Base-by-base conservation (phyloP, 73 alveolate genomes). In the Paramecium bursaria region DNA sequence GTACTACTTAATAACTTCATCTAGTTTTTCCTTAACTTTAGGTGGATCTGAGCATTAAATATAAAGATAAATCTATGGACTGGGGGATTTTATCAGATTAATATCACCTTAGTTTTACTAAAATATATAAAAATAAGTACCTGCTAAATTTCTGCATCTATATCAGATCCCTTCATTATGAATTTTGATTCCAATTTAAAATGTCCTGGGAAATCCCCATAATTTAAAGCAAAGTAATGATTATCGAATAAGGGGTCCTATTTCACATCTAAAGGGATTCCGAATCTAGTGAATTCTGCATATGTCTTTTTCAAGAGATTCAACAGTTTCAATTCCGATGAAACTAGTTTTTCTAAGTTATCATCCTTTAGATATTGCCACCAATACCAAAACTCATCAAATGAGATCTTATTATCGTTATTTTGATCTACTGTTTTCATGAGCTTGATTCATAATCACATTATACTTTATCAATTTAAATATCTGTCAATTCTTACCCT, bases 321-420 rank as follows among this genome's bases (percentile, higher is more conserved):
- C 76, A 57, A 30, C 0, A 57, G 76, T 22, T 57, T 57, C 76
- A 57, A 42, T 57, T 57, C 33, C 52, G 17, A 30, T 19, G 33
- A 57, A 13, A 57, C 76, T 27, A 57, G 15, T 57, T 57, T 57
- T 57, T 57, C 76, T 57, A 57, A 29, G 17, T 57, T 30, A 2
- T 50, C 76, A 29, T 57, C 33, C 15, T 57, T 57, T 7, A 48
- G 51, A 30, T 23, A 57, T 29, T 57, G 19, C 76, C 76, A 57
- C 76, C 76, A 57, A 57, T 57, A 30, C 76, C 76, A 57, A 30
- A 57, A 57, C 9, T 57, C 76, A 57, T 57, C 76, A 27, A 57
- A 57, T 13, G 76, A 57, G 27, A 57, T 57, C 15, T 57, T 5
- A 57, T 13, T 13, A 30, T 57, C 76, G n/a, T 57, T 57, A 26